A percentile compares a stretch with the other conserved stretches of the same genome.
These are phyloP conservation scores for Suillus paluster DNA, from an alignment of 768 basidiomycete species.

Conservation along the genomic window DNA sequence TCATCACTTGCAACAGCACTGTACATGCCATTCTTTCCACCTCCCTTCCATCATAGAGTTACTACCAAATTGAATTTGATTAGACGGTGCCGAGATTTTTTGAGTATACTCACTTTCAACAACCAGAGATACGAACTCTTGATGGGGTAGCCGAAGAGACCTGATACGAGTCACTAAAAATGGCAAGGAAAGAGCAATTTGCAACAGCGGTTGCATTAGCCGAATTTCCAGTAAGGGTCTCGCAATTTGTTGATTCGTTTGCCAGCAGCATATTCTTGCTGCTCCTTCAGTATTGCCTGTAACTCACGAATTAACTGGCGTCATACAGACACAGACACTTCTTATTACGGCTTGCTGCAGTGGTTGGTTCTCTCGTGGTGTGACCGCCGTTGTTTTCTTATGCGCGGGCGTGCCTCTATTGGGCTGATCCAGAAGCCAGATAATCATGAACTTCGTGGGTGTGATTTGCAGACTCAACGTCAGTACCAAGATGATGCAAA, in stretches of 20 bases:
- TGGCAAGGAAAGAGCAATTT: background rate
- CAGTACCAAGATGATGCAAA: background rate
- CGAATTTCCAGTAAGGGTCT: background rate
- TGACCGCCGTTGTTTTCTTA: no score
- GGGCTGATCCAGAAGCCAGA: no score
- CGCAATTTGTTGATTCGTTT: background rate
- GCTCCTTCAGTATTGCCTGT: slow-evolving; percentile 8
- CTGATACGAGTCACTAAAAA: background rate
- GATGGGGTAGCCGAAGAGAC: background rate
- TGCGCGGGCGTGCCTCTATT: no score
- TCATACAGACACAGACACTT: background rate
- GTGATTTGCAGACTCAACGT: background rate
- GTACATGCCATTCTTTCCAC: background rate
- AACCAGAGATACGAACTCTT: background rate
- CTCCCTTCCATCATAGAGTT: background rate
- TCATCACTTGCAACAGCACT: background rate
- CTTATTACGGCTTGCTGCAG: no score
- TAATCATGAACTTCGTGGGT: background rate
- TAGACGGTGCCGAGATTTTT: background rate
- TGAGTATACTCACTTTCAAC: background rate
- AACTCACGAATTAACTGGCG: slow-evolving; percentile 12
- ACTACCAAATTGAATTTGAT: background rate
- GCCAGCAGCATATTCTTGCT: slow-evolving; percentile 10
- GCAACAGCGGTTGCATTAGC: background rate
- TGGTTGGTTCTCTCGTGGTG: no score